Evolutionary conservation across 176 grass and related monocot species (phyloP), one percentile per base, ranked within the genome.

Genomic region (Typha latifolia): DNA sequence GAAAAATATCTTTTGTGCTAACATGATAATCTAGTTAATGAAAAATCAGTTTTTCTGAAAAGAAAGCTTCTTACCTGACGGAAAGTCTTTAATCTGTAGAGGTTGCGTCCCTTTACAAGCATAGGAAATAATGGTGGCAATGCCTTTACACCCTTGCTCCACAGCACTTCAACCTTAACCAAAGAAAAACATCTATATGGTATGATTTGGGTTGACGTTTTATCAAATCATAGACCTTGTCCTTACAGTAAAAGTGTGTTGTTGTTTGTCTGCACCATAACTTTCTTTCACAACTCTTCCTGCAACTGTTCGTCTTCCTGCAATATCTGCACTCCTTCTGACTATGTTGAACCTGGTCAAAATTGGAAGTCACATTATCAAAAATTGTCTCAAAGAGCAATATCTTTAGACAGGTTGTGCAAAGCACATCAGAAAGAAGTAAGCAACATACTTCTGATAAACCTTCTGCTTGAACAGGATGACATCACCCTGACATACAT

Each of bases 211-310:
- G 19, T 76, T 66, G 21, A 47, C 55, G 13, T 16, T 57, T 49
- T 69, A 66, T 49, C 34, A 47, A 34, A 83, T 48, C 51, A 74
- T 0, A 51, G 12, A 66, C 64, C 16, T 24, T 66, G 67, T 65
- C 27, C 74, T 81, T 81, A 91, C 84, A 59, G 84, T 87, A 72
- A 91, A 91, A 32, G 84, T 91, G 68, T 91, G 88, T 32, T 91
- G 88, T 27, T 87, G 84, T 49, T 84, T 91, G 19, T 80, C 78
- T 91, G 77, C 71, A 61, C 88, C 84, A 49, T 87, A 91, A 79
- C 78, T 91, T 87, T 91, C 88, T 68, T 82, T 91, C 22, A 84
- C 52, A 69, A 91, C 78, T 81, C 77, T 84, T 24, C 88, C 88
- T 22, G 84, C 74, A 84, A 87, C 68, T 73, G 61, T 76, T 61